A percentile compares a stretch with the other conserved stretches of the same genome.
Conservation (phyloP, 306 rosid genomes). For the Herpetospermum pedunculosum region DNA sequence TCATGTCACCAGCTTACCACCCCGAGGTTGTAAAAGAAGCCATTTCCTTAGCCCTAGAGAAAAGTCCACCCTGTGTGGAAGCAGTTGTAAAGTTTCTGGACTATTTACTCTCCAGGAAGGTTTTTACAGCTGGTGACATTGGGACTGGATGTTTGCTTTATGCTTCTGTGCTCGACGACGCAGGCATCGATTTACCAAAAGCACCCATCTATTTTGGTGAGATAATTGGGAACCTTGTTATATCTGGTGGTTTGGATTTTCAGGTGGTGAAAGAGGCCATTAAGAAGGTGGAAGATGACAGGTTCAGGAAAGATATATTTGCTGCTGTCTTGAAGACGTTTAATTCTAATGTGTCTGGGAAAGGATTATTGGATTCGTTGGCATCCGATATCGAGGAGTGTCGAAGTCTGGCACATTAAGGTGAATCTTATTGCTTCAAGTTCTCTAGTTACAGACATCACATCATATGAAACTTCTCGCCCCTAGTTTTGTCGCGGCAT, state of each 20-base stretch:
- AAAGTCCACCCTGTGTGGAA: slow-evolving; percentile 56
- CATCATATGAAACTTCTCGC: slow-evolving; percentile 22
- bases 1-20: slow-evolving; percentile 55
- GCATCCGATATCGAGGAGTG: slow-evolving; percentile 84
- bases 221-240: slow-evolving; percentile 50
- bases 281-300: slow-evolving; percentile 48
- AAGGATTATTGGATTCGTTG: slow-evolving; percentile 55
- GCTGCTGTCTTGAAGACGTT: slow-evolving; percentile 30
- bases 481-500: slow-evolving; percentile 4
- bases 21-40: slow-evolving; percentile 89
- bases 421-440: background rate
- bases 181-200: slow-evolving; percentile 68
- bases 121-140: slow-evolving; percentile 42
- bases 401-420: slow-evolving; percentile 25
- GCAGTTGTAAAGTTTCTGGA: slow-evolving; percentile 55
- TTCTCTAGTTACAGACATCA: slow-evolving; percentile 19
- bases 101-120: slow-evolving; percentile 35
- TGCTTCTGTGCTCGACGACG: slow-evolving; percentile 54
- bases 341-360: slow-evolving; percentile 39
- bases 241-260: slow-evolving; percentile 54
- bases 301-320: slow-evolving; percentile 43
- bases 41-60: slow-evolving; percentile 63
- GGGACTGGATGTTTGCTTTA: slow-evolving; percentile 69
- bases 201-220: slow-evolving; percentile 81
- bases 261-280: slow-evolving; percentile 59